These are phyloP conservation scores for Cyberlindnera maritima DNA, from an alignment of 805 yeast species.

Conservation along the genomic window DNA sequence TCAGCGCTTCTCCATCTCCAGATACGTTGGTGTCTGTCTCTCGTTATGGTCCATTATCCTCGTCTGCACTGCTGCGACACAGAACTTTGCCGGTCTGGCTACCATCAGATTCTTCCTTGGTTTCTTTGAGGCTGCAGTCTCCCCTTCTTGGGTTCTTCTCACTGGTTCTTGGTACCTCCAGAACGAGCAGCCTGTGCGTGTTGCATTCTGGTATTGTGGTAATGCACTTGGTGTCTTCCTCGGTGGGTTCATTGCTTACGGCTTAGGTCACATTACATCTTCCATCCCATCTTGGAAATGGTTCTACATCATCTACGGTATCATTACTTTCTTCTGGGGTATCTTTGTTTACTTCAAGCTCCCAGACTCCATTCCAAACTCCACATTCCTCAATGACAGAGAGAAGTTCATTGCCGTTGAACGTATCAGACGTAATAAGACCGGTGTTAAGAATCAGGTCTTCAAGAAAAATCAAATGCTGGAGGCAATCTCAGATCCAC, in stretches of 20 bases:
- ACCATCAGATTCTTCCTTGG: slow-evolving; percentile 10
- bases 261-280: slow-evolving; percentile 25
- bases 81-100: slow-evolving; percentile 6
- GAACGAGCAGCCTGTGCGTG: slow-evolving; percentile 32
- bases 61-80: slow-evolving; percentile 2
- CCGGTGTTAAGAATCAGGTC: slow-evolving; percentile 3
- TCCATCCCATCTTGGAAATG: slow-evolving; percentile 28
- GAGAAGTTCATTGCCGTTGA: slow-evolving; percentile 29
- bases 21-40: not conserved
- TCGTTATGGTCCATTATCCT: not conserved
- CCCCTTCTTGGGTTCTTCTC: slow-evolving; percentile 34
- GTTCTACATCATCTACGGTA: slow-evolving; percentile 30
- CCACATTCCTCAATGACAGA: slow-evolving; percentile 33
- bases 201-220: slow-evolving; percentile 35
- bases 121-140: slow-evolving; percentile 18
- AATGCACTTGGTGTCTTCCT: slow-evolving; percentile 30
- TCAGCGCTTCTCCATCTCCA: not conserved
- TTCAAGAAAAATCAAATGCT: slow-evolving; percentile 9
- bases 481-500: slow-evolving; percentile 9
- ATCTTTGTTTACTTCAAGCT: slow-evolving; percentile 30
- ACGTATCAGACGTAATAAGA: slow-evolving; percentile 14
- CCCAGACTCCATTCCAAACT: slow-evolving; percentile 37
- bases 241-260: slow-evolving; percentile 28
- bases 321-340: slow-evolving; percentile 36
- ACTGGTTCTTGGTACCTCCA: slow-evolving; percentile 33